Percentiles rank a stretch among this genome's conserved stretches.
These are phyloP conservation scores for Boletellus emodensis DNA, from an alignment of 768 basidiomycete species.

Conservation along the genomic window DNA sequence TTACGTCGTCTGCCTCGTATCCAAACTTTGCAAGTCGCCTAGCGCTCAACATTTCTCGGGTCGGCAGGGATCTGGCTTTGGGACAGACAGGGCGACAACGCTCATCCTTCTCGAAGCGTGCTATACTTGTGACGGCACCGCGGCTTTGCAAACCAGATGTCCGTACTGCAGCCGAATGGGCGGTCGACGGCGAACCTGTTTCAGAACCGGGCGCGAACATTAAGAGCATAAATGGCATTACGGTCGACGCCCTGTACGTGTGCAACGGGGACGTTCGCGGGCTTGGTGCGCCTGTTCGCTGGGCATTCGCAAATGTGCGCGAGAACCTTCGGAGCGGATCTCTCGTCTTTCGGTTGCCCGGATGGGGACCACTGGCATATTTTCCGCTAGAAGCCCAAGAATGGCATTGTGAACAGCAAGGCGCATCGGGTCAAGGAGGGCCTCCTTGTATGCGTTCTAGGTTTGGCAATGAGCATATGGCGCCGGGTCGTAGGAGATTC, in stretches of 20 bases:
- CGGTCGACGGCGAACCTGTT: conserved; percentile 24
- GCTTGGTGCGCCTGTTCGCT: conserved; percentile 38
- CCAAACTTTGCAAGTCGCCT: no score
- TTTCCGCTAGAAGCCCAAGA: no score
- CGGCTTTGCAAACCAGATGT: conserved; percentile 26
- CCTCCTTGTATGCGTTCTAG: no score
- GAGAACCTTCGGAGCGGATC: neutral
- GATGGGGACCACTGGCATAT: no score
- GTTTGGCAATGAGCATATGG: no score
- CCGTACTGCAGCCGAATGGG: conserved; percentile 40
- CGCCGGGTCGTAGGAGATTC: no score
- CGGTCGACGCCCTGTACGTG: conserved; percentile 41
- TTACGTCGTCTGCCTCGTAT: no score
- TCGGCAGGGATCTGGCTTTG: no score
- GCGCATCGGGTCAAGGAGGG: no score
- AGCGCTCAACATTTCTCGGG: no score
- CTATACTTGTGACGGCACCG: conserved; percentile 32
- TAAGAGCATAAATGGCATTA: conserved; percentile 39
- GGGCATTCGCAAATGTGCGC: conserved; percentile 44
- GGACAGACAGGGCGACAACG: conserved; percentile 22
- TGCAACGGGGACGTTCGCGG: conserved; percentile 39
- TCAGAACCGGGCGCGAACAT: conserved; percentile 33
- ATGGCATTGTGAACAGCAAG: no score
- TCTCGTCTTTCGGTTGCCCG: no score
- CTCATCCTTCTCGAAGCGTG: conserved; percentile 44